Base-by-base conservation (phyloP, 1,139 yeast species). In the Candida sanyaensis region DNA sequence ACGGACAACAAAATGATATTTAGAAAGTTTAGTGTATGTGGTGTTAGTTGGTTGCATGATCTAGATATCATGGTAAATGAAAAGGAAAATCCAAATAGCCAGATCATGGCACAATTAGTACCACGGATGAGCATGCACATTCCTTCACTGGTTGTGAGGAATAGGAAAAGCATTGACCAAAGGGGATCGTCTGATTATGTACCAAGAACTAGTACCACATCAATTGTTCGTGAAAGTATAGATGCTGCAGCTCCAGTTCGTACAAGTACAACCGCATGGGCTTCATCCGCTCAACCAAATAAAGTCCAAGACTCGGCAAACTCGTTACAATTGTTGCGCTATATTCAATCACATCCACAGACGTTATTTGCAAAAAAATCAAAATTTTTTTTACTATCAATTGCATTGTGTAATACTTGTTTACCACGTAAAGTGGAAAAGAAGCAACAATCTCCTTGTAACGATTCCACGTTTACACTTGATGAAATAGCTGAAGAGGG, bases 1-100 rank as follows among this genome's bases (percentile, higher is more conserved):
- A 95, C 99, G 0, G 97, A 91, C 60, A 91, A 91, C 62, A 69
- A 83, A 57, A 91, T 91, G 97, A 71, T 90, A 27, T 91, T 91
- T 62, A 75, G 96, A 44, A 90, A 89, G 59, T 80, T 91, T 55
- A 83, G 93, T 23, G 84, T 91, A 5, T 87, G 88, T 51, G 99
- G 99, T 1, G 78, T 86, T 5, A 83, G 96, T 6, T 93, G 97
- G 97, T 61, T 85, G 7, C 99, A 93, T 68, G 91, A 86, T 56
- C 66, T 84, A 26, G 93, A 85, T 56, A 53, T 77, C 8, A 65
- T 77, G 52, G 56, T 72, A 55, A 62, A 52, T 8, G 64, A 58
- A 30, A 56, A 61, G 26, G 54, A 57, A 4, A 55, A 55, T 9
- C 55, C 57, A 6, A 50, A 51, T 32, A 45, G 50, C 17, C 52